Evolutionary conservation across 2,329 filamentous ascomycete species (phyloP).

Genomic region (Phyllosticta citrichinensis): DNA sequence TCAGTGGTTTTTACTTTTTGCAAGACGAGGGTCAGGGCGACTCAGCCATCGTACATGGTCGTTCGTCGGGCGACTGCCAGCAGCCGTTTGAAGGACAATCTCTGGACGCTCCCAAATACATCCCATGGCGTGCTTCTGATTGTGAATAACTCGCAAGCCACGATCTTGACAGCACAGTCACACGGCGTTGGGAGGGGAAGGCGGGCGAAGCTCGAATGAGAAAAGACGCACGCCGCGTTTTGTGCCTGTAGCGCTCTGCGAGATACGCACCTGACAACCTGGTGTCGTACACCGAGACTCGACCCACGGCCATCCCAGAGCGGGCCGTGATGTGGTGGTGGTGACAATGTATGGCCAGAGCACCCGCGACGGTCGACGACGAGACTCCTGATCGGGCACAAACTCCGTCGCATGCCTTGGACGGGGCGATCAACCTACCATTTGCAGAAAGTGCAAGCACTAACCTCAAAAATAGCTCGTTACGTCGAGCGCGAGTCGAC

Average conservation of each 20-base stretch:
- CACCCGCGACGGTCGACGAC: background rate
- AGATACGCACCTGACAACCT: background rate
- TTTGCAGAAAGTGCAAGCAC: background rate
- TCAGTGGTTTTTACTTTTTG: too few relatives aligned
- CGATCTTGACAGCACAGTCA: background rate
- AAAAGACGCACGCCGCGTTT: background rate
- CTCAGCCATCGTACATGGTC: too few relatives aligned
- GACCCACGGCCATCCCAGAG: background rate
- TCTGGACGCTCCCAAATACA: background rate
- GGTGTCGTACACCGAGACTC: background rate
- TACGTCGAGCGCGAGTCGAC: background rate
- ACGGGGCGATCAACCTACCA: background rate
- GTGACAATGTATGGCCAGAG: background rate
- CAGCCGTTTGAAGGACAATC: background rate
- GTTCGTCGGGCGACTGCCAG: background rate
- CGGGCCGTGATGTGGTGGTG: background rate
- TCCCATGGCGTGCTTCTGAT: background rate
- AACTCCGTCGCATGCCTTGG: background rate
- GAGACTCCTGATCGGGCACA: background rate
- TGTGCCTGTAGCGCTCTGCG: background rate
- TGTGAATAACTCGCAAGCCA: background rate
- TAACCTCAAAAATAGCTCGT: background rate
- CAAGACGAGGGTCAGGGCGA: too few relatives aligned
- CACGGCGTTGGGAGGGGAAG: background rate
- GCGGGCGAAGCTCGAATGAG: background rate